These are phyloP conservation scores for Potentilla sterilis DNA, from an alignment of 306 rosid genomes.

Conservation along the genomic window DNA sequence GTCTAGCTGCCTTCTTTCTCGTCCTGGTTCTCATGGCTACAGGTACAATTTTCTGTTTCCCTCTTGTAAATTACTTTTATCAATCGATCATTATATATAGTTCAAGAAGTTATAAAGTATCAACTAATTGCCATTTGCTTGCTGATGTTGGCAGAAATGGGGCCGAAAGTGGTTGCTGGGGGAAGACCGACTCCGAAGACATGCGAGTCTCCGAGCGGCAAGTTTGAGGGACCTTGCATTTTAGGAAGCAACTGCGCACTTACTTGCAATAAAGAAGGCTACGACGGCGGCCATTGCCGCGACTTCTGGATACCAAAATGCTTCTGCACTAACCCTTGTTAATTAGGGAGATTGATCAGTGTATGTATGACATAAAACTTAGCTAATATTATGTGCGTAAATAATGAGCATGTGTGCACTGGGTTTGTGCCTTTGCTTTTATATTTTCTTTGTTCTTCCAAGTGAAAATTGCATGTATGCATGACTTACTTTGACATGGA, in stretches of 20 bases:
- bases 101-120: background rate
- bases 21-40: constrained; percentile 3
- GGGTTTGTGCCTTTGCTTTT: background rate
- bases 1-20: background rate
- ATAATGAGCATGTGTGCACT: background rate
- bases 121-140: background rate
- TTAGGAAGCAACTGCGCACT: background rate
- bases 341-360: background rate
- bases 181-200: background rate
- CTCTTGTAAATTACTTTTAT: background rate
- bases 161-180: background rate
- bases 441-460: background rate
- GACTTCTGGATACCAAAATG: background rate
- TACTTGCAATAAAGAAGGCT: background rate
- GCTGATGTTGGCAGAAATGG: background rate
- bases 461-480: background rate
- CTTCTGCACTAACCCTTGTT: background rate
- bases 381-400: background rate
- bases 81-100: background rate
- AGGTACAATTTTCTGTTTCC: background rate
- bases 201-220: background rate
- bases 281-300: background rate
- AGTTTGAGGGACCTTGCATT: background rate
- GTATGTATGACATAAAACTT: background rate
- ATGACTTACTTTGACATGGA: background rate